A percentile compares a stretch with the other conserved stretches of the same genome.
These are phyloP conservation scores for Leccinum ponderosum DNA, from an alignment of 1,284 basidiomycete genomes.

Conservation along the genomic window DNA sequence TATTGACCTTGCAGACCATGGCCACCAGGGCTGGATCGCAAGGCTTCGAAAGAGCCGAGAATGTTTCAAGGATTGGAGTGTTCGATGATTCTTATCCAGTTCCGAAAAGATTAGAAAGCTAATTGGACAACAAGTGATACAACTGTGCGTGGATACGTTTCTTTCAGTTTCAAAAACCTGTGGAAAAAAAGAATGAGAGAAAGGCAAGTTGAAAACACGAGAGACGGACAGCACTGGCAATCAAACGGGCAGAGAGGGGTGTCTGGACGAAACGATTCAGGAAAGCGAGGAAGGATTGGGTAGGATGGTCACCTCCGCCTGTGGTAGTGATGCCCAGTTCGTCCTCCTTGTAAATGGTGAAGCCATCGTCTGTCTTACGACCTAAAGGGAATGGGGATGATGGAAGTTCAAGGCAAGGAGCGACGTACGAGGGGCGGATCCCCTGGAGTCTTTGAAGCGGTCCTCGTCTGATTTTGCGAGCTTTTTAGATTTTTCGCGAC, in stretches of 20 bases:
- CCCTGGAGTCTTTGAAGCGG: slow-evolving; percentile 76
- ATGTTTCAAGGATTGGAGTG: neutral
- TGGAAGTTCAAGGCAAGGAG: slow-evolving; percentile 2
- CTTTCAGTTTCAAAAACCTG: slow-evolving; percentile 46
- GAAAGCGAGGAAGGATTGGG: slow-evolving; percentile 6
- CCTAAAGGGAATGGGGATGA: slow-evolving; percentile 45
- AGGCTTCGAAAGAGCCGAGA: slow-evolving; percentile 70
- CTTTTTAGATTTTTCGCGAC: slow-evolving; percentile 25
- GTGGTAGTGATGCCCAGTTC: slow-evolving; percentile 75
- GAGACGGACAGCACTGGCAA: slow-evolving; percentile 77
- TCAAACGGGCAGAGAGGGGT: slow-evolving; percentile 80
- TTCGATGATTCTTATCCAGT: neutral
- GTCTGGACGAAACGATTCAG: slow-evolving; percentile 42
- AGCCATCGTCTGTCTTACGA: slow-evolving; percentile 84
- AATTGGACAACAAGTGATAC: slow-evolving; percentile 1
- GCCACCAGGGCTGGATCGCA: slow-evolving; percentile 37
- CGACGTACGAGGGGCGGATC: slow-evolving; percentile 67
- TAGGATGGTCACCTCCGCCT: slow-evolving; percentile 66
- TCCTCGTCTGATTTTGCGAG: slow-evolving; percentile 43
- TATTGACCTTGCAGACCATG: slow-evolving; percentile 59
- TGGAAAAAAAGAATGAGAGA: neutral
- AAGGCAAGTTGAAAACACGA: neutral
- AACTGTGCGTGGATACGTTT: slow-evolving; percentile 1
- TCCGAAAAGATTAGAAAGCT: neutral
- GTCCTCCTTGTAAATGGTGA: slow-evolving; percentile 82